phyloP scores from a whole-genome alignment of 352 stramenopile genomes.

The Globisporangium nodosum region DNA sequence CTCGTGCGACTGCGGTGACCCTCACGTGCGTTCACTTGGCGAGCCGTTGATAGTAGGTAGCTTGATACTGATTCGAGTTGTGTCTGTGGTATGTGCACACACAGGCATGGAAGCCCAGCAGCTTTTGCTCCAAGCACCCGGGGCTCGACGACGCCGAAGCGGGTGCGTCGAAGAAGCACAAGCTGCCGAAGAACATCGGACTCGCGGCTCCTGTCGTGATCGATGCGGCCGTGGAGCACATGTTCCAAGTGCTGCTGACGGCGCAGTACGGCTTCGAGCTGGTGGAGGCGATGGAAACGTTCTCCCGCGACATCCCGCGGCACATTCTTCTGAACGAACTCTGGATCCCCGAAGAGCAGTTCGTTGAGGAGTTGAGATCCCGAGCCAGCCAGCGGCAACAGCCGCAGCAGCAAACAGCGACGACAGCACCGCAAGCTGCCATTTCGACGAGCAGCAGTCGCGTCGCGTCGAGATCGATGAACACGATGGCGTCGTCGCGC shows the following conservation, averaged over 20 bases:
- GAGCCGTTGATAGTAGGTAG: too few species aligned
- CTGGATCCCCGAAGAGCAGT: conserved; percentile 9
- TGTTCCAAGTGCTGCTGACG: conserved; percentile 63
- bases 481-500: conserved; percentile 12
- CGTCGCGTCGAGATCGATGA: conserved; percentile 5
- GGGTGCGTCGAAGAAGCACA: conserved; percentile 34
- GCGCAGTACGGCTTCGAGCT: conserved; percentile 70
- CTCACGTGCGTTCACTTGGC: conserved; percentile 39
- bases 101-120: conserved; percentile 71
- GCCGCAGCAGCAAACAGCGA: background rate
- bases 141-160: conserved; percentile 36
- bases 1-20: conserved; percentile 81
- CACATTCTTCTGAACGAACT: conserved; percentile 37
- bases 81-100: background rate
- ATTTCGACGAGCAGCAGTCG: background rate
- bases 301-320: conserved; percentile 52
- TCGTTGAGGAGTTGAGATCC: background rate
- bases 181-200: conserved; percentile 58
- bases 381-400: background rate
- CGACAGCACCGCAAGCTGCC: background rate
- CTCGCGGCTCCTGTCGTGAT: conserved; percentile 55
- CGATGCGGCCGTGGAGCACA: conserved; percentile 68
- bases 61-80: background rate
- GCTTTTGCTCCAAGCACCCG: conserved; percentile 77
- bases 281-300: conserved; percentile 59